Base-by-base conservation (phyloP, 73 alveolate genomes). In the Paraurostyla sp. region DNA sequence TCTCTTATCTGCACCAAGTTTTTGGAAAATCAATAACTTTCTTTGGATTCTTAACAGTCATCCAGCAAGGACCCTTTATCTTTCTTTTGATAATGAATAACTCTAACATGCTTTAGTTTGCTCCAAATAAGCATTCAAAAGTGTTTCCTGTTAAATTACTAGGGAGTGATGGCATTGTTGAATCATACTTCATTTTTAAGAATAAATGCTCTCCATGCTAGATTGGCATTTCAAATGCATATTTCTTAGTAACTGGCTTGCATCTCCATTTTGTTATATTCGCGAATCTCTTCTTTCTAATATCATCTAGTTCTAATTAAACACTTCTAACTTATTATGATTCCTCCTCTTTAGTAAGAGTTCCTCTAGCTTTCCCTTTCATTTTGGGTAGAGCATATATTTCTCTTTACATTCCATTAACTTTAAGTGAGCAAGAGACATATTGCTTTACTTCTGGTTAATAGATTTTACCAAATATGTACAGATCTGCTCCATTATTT, bases 51-150 rank as follows among this genome's bases (percentile, higher is more conserved):
- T 95, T 95, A 9, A 98, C 59, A 69, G 90, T 91, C 86, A 98
- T 50, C 99, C 99, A 98, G 71, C 99, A 94, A 7, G 99, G 99
- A 22, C 99, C 99, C 87, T 87, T 95, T 18, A 98, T 89, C 68
- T 94, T 97, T 51, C 94, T 91, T 80, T 95, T 92, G 40, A 98
- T 71, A 15, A 98, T 71, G 82, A 98, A 93, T 42, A 92, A 92
- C 91, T 98, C 99, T 49, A 97, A 90, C 71, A 96, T 88, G 49
- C 97, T 90, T 75, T 97, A 54, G 85, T 91, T 93, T 62, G 93
- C 69, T 22, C 98, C 98, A 89, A 97, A 95, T 46, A 96, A 76
- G 80, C 97, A 95, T 41, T 89, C 92, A 81, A 93, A 90, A 22
- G 98, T 91, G 82, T 95, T 69, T 63, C 97, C 95, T 33, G 52